These are phyloP conservation scores for Nyssa sinensis DNA, from an alignment of 148 eudicot genomes.

Conservation along the genomic window DNA sequence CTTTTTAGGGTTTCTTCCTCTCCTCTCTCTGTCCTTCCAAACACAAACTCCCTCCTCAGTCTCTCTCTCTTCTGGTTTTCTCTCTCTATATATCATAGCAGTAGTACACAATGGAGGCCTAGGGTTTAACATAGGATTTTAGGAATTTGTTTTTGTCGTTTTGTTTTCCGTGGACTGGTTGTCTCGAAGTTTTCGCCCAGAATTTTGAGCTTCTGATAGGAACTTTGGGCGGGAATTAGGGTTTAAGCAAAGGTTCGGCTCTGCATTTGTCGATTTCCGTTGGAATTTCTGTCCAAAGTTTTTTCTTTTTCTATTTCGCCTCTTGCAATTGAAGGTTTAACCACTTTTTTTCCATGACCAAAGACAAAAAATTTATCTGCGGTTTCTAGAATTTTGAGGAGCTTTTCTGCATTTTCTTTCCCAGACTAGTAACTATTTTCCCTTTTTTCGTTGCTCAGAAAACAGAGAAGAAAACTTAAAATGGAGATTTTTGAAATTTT, in stretches of 20 bases:
- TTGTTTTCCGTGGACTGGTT: not conserved
- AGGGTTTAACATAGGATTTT: not conserved
- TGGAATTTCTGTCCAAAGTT: not conserved
- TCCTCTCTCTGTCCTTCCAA: slow-evolving; percentile 19
- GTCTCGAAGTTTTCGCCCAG: not conserved
- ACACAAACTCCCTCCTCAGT: slow-evolving; percentile 6
- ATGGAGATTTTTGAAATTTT: not conserved
- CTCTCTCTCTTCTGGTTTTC: slow-evolving; percentile 10
- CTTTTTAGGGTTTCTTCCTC: slow-evolving; percentile 15
- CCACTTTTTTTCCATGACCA: not conserved
- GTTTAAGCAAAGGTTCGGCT: slow-evolving; percentile 24
- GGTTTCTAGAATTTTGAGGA: not conserved
- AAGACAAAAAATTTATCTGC: not conserved
- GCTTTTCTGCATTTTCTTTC: not conserved
- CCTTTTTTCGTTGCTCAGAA: not conserved
- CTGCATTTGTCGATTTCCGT: slow-evolving; percentile 3
- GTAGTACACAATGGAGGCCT: not conserved
- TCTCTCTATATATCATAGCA: no score
- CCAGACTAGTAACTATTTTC: not conserved
- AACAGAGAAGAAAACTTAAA: not conserved
- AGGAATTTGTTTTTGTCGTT: not conserved
- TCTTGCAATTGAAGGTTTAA: no score
- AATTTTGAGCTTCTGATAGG: not conserved
- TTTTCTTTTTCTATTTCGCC: not conserved
- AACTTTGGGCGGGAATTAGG: slow-evolving; percentile 8